Evolutionary conservation across 2,329 filamentous ascomycete species (phyloP), one percentile per base, ranked within the genome.

Genomic region (Alternaria arbusti): DNA sequence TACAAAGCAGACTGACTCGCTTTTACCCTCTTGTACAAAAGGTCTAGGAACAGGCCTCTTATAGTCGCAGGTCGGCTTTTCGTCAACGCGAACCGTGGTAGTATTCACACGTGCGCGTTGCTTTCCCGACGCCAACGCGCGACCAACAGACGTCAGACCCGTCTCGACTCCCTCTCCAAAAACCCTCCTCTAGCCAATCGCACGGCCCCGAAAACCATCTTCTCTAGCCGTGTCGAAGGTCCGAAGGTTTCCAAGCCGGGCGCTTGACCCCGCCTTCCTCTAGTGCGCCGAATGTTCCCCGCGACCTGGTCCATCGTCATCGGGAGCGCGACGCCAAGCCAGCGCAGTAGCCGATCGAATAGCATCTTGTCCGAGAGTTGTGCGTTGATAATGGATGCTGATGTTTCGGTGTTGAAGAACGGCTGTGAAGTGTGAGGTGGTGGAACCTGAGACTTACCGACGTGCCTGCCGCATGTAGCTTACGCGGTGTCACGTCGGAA

Each of bases 271-370:
- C 72, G 70, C 73, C 63, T 57, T 69, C 50, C 17, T 50, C 52
- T 61, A 58, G 57, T 60, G 56, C 66, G 64, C 72, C 71, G 70
- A 74, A 58, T 65, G 64, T 67, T 51, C 70, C 66, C 71, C 71
- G 70, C 65, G 62, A 40, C 15, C 11, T 46, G 22, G 23, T 26
- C 28, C 36, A 15, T 49, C 47, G 25, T 54, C 32, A 26, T 52
- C 60, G 59, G 63, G 56, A 55, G 54, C 28, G 36, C 56, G 61
- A 44, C 49, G 56, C 56, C 22, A 43, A 56, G 56, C 28, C 52
- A 28, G 60, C 52, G 36, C 59, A 32, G 47, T 57, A 59, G 26
- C 59, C 55, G 59, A 62, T 36, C 28, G 22, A n/a, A n/a, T 44
- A n/a, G 26, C 10, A 2, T 20, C 5, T 17, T 47, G 23, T 46